Base-by-base conservation (phyloP, 2,329 filamentous ascomycete species). In the Amesomyces nigricolor region DNA sequence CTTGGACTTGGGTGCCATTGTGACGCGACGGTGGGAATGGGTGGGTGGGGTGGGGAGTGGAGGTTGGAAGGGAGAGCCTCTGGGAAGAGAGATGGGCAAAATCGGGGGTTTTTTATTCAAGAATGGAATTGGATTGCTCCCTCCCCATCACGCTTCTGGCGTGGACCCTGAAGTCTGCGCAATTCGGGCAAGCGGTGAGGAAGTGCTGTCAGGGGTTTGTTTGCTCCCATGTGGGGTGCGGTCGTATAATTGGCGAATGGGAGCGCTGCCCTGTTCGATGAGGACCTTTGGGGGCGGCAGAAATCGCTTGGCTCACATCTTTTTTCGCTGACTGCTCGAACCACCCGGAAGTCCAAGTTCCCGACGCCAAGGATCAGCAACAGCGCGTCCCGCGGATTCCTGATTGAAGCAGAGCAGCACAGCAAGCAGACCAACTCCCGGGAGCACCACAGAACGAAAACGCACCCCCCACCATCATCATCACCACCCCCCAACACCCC, bases 1-100 rank as follows among this genome's bases (percentile, higher is more conserved):
- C 30, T 56, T 54, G n/a, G 58, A 50, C 46, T 60, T 60, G 1
- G 58, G 51, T 10, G 63, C 58, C 63, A 64, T 65, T 58, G 53
- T 17, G 53, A 45, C 43, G 37, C 22, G 6, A 26, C 4, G 26
- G 32, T 32, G 35, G 30, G 9, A 38, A 38, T 16, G 40, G 11
- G 45, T 32, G 16, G 30, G 13, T 9, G 32, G 32, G 37, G 40
- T 2, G 16, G 11, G 13, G 26, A 22, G 37, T 29, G 46, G 29
- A 35, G 16, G 22, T 16, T 16, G 30, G 52, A 39, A 39, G 39
- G 26, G 37, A 46, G 48, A 30, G 29, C 32, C 32, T 32, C 32
- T 44, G 26, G 47, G 51, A 26, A 45, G 22, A 53, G 29, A 48
- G 7, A 53, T 11, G 13, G 16, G 32, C 29, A 57, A 16, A 26